These are phyloP conservation scores for Blastosporella zonata DNA, from an alignment of 1,284 basidiomycete species.

Conservation along the genomic window DNA sequence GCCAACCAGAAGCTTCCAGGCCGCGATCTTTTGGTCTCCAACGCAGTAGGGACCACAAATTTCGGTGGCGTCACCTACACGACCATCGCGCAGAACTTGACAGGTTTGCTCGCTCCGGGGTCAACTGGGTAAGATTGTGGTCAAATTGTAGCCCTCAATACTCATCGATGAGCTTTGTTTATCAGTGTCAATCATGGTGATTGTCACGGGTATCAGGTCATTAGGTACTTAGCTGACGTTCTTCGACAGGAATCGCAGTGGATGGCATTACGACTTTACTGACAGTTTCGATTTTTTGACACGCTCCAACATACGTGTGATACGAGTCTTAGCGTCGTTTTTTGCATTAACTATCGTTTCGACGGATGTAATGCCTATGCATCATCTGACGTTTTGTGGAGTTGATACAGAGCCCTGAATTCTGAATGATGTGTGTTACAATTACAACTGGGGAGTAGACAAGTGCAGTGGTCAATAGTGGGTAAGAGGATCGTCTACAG, in stretches of 20 bases:
- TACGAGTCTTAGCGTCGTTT: no score
- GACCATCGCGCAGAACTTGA: conserved; percentile 44
- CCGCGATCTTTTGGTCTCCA: conserved; percentile 41
- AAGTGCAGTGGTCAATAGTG: not conserved
- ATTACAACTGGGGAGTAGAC: conserved; percentile 4
- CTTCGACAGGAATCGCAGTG: conserved; percentile 31
- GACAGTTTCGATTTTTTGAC: conserved; percentile 28
- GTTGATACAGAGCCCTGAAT: not conserved
- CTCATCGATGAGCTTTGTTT: not conserved
- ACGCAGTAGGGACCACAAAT: conserved; percentile 40
- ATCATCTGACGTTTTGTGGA: no score
- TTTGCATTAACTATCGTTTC: no score
- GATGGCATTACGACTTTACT: conserved; percentile 34
- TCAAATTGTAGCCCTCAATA: not conserved
- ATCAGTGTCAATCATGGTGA: conserved; percentile 30
- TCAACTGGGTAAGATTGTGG: conserved; percentile 36
- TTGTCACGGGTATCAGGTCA: not conserved
- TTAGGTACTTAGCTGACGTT: not conserved
- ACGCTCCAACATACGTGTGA: no score
- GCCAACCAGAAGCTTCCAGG: conserved; percentile 16
- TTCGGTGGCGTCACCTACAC: conserved; percentile 47
- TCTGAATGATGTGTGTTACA: not conserved
- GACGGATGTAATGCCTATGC: no score
- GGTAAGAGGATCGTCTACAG: not conserved
- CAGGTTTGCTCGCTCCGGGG: conserved; percentile 51